Evolutionary conservation across 257 asterid genomes (phyloP).

Genomic region (Solanum ossicruentum): DNA sequence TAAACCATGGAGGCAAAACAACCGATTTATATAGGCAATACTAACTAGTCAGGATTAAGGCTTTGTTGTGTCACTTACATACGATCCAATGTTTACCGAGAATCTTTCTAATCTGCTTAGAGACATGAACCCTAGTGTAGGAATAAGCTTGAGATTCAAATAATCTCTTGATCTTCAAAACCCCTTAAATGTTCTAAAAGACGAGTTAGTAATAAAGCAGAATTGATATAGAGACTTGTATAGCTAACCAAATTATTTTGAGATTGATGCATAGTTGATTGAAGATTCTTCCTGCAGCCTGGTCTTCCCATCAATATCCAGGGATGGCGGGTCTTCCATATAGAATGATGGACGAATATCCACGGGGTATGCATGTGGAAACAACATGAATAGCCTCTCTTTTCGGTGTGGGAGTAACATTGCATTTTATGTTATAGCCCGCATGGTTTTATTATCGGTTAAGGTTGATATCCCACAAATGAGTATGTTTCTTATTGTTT

Average conservation of each 20-base stretch:
- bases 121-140: background rate
- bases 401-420: no score
- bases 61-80: background rate
- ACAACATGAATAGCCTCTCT: background rate
- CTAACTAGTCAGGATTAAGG: no score
- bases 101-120: background rate
- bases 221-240: background rate
- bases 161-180: background rate
- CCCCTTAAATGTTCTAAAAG: background rate
- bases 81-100: background rate
- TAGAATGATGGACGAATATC: background rate
- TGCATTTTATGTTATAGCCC: no score
- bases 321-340: background rate
- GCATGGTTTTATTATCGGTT: no score
- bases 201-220: background rate
- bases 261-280: background rate
- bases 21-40: no score
- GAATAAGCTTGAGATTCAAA: background rate
- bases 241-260: background rate
- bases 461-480: no score
- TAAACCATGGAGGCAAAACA: background rate
- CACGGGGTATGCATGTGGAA: background rate
- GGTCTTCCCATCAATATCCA: background rate
- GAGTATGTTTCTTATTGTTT: no score
- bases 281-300: no score